Conservation (phyloP, 257 asterid genomes). For the Rehmannia glutinosa region DNA sequence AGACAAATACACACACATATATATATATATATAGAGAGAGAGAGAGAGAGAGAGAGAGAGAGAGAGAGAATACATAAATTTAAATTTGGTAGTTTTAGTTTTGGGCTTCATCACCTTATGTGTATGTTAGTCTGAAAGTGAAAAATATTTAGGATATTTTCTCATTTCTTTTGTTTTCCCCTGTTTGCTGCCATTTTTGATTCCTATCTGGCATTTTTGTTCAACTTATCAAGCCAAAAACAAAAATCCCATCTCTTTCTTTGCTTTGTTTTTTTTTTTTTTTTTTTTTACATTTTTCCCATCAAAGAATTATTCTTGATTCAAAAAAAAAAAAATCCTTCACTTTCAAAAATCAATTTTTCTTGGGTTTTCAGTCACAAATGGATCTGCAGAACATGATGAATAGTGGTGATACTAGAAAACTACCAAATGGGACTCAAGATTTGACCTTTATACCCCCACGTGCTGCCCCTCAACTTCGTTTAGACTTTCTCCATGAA, state of each 20-base stretch:
- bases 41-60: not conserved
- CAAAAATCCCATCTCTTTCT: not conserved
- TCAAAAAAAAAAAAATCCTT: too few species aligned
- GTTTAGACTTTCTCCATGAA: not conserved
- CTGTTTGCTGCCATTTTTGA: too few species aligned
- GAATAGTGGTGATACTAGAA: not conserved
- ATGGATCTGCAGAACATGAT: constrained; percentile 27
- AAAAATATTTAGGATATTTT: too few species aligned
- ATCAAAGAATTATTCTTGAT: too few species aligned
- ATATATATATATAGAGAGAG: not conserved
- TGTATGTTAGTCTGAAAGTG: not conserved
- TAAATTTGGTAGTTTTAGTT: constrained; percentile 12
- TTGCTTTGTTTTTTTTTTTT: constrained; percentile 1
- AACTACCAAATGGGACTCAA: not conserved
- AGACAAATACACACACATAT: not conserved
- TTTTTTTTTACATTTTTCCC: not conserved
- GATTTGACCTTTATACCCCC: constrained; percentile 29
- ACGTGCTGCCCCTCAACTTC: not conserved
- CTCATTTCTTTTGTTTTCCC: too few species aligned
- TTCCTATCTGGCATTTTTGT: too few species aligned
- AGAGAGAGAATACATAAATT: not conserved
- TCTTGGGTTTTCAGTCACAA: constrained; percentile 1
- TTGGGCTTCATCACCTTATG: not conserved
- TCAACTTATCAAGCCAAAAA: too few species aligned
- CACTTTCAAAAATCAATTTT: too few species aligned